Evolutionary conservation across 495 filamentous ascomycete genomes (phyloP).

Genomic region (Penicillium pancosmium): DNA sequence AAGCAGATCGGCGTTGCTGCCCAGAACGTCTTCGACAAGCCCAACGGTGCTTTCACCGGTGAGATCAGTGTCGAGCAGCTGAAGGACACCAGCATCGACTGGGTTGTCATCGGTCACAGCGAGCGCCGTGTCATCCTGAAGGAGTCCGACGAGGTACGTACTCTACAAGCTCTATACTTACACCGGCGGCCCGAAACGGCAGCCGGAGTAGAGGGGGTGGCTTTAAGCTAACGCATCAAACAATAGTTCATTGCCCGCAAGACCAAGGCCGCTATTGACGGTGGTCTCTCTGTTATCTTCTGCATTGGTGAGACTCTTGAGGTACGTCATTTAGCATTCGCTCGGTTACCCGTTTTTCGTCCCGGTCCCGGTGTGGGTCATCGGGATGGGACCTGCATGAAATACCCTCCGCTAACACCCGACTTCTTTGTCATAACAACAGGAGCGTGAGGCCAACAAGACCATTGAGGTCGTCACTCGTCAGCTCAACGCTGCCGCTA

Average conservation of each 20-base stretch:
- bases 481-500: constrained; percentile 70
- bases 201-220: not conserved
- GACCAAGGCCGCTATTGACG: constrained; percentile 86
- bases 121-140: constrained; percentile 86
- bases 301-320: constrained; percentile 95
- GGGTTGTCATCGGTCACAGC: constrained; percentile 90
- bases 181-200: constrained; percentile 6
- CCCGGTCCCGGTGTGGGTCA: constrained; percentile 32
- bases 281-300: constrained; percentile 86
- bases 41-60: constrained; percentile 95
- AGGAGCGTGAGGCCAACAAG: constrained; percentile 82
- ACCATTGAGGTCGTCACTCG: constrained; percentile 88
- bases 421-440: constrained; percentile 21
- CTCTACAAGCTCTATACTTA: constrained; percentile 5
- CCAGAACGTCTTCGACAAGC: constrained; percentile 96
- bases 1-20: constrained; percentile 76
- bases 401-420: constrained; percentile 31
- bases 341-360: constrained; percentile 30
- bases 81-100: constrained; percentile 81
- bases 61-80: constrained; percentile 93
- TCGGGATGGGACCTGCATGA: constrained; percentile 23
- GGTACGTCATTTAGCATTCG: constrained; percentile 40
- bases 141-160: constrained; percentile 71
- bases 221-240: not conserved
- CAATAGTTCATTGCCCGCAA: constrained; percentile 80